phyloP scores from a whole-genome alignment of 2,329 filamentous ascomycete genomes.

The Fusarium sp. region DNA sequence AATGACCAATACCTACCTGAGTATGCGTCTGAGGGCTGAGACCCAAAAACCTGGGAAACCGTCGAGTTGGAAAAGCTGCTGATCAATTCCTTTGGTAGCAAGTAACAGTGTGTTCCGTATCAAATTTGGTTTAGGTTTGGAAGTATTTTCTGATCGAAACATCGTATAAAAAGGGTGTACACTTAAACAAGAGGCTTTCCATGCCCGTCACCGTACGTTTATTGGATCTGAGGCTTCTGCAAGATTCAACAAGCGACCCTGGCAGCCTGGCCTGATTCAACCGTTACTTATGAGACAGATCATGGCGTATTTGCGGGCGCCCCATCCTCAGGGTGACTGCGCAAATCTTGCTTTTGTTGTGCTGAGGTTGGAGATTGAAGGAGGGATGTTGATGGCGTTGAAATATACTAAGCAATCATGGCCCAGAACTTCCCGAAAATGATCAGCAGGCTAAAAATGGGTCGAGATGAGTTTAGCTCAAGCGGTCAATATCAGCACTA shows the following conservation, averaged over 20 bases:
- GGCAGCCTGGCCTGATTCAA: background rate
- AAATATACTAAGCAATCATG: slow-evolving; percentile 13
- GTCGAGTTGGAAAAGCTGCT: background rate
- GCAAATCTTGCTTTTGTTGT: background rate
- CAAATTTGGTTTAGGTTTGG: background rate
- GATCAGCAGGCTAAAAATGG: slow-evolving; percentile 30
- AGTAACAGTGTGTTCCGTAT: background rate
- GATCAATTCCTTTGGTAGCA: background rate
- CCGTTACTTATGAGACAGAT: background rate
- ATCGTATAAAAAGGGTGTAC: background rate
- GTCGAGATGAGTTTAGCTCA: slow-evolving; percentile 29
- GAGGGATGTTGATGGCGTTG: background rate
- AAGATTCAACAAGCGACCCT: background rate
- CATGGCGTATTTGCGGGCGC: slow-evolving; percentile 1
- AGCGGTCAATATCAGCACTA: slow-evolving; percentile 19
- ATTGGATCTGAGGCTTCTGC: background rate
- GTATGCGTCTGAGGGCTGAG: background rate
- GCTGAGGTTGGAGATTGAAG: background rate
- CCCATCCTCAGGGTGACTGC: background rate
- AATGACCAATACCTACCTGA: background rate
- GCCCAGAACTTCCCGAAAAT: slow-evolving; percentile 28
- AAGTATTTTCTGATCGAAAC: slow-evolving; percentile 15
- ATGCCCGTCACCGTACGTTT: background rate
- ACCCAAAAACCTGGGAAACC: background rate
- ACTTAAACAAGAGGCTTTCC: background rate